phyloP scores from a whole-genome alignment of 176 grass and related monocot species.

The Tuctoria greenei region DNA sequence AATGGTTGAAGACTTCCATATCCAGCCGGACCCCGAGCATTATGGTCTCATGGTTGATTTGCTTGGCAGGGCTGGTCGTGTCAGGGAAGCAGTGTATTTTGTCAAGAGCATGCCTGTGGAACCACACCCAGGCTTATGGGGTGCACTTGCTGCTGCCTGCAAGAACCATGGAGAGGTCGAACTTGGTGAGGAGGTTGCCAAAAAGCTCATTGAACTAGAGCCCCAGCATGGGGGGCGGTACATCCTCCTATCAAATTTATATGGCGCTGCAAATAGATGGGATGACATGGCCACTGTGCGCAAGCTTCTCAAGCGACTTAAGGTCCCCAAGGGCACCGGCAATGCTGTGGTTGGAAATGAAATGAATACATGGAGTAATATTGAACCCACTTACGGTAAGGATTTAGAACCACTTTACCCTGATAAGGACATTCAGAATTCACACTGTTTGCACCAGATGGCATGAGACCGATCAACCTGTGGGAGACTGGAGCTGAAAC shows the following conservation, averaged over 20 bases:
- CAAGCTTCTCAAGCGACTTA: conserved; percentile 48
- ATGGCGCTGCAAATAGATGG: conserved; percentile 54
- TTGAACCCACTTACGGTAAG: neutral
- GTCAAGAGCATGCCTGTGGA: conserved; percentile 60
- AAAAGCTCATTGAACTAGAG: conserved; percentile 60
- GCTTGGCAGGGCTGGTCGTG: conserved; percentile 50
- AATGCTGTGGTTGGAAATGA: conserved; percentile 47
- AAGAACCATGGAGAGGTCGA: conserved; percentile 65
- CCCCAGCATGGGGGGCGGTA: conserved; percentile 60
- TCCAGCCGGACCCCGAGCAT: conserved; percentile 49
- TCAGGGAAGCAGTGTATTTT: conserved; percentile 59
- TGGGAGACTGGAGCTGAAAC: neutral
- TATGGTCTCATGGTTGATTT: conserved; percentile 77
- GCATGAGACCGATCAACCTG: neutral
- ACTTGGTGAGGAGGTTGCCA: conserved; percentile 62
- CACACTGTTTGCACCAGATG: neutral
- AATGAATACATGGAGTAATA: neutral
- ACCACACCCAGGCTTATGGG: conserved; percentile 63
- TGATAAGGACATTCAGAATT: neutral
- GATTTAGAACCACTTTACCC: neutral
- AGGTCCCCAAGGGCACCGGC: conserved; percentile 53
- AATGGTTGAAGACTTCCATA: conserved; percentile 46
- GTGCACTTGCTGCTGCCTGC: conserved; percentile 69
- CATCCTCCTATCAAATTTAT: conserved; percentile 67
- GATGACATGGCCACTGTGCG: conserved; percentile 57